Percentiles rank a stretch among this genome's conserved stretches.
phyloP scores from a whole-genome alignment of 805 yeast genomes.

The Wickerhamiella galacta region DNA sequence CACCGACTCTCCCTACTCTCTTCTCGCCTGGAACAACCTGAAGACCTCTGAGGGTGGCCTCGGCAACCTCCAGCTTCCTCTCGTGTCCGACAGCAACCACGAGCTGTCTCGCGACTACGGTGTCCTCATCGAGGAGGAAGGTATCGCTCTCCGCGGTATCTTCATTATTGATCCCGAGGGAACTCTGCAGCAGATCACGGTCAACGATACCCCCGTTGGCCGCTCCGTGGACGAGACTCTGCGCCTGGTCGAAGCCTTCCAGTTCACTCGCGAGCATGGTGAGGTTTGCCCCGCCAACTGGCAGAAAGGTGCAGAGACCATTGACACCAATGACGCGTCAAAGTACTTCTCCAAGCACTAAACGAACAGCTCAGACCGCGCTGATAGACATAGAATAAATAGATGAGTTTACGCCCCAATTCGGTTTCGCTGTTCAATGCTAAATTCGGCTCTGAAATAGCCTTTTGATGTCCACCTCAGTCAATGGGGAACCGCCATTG shows the following conservation, averaged over 20 bases:
- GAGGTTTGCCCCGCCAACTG: conserved; percentile 99
- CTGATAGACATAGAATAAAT: not conserved
- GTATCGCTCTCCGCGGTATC: conserved; percentile 95
- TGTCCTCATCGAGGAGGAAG: conserved; percentile 90
- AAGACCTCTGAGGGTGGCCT: conserved; percentile 96
- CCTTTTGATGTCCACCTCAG: not conserved
- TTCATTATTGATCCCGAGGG: conserved; percentile 97
- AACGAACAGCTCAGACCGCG: no score
- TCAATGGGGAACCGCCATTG: conserved; percentile 10
- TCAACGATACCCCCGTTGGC: conserved; percentile 98
- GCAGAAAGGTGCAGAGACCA: conserved; percentile 88
- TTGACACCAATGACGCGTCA: conserved; percentile 28
- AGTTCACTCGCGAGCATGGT: conserved; percentile 97
- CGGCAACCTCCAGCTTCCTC: conserved; percentile 88
- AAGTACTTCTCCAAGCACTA: conserved; percentile 15
- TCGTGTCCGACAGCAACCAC: conserved; percentile 95
- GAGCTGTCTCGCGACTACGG: conserved; percentile 89
- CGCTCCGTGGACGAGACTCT: conserved; percentile 96
- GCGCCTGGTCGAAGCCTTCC: conserved; percentile 97
- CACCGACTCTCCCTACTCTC: conserved; percentile 94
- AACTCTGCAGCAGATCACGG: conserved; percentile 83
- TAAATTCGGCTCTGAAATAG: not conserved
- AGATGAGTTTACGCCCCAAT: no score
- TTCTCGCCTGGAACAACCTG: conserved; percentile 95
- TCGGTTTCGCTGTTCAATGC: no score